A percentile compares a stretch with the other conserved stretches of the same genome.
Evolutionary conservation across 2,329 filamentous ascomycete species (phyloP).

Genomic region (Aphanocladium album): DNA sequence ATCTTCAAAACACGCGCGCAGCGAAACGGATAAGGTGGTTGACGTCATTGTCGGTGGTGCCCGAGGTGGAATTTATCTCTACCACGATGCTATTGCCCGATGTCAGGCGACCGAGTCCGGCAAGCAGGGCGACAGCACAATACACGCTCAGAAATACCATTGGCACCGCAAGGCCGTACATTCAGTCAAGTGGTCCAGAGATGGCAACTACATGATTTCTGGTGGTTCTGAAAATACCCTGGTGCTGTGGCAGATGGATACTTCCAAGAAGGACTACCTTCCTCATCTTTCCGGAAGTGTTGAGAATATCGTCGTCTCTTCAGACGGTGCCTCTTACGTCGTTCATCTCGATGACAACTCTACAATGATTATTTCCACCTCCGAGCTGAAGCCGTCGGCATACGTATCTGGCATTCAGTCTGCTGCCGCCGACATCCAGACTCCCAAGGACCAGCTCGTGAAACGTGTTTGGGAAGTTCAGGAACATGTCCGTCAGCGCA

Average conservation of each 20-base stretch:
- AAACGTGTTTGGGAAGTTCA: slow-evolving; percentile 44
- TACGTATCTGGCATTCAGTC: slow-evolving; percentile 81
- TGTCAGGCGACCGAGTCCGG: slow-evolving; percentile 41
- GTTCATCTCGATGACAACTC: slow-evolving; percentile 90
- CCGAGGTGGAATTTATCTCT: slow-evolving; percentile 74
- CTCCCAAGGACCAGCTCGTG: slow-evolving; percentile 49
- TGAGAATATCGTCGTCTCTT: slow-evolving; percentile 78
- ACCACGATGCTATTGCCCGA: slow-evolving; percentile 65
- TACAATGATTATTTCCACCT: slow-evolving; percentile 81
- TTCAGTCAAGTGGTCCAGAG: slow-evolving; percentile 83
- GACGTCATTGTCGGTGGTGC: slow-evolving; percentile 74
- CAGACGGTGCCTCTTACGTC: slow-evolving; percentile 73
- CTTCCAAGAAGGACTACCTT: slow-evolving; percentile 72
- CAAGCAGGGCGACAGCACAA: slow-evolving; percentile 40
- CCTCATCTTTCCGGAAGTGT: slow-evolving; percentile 88
- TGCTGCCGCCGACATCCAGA: slow-evolving; percentile 44
- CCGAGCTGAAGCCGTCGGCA: slow-evolving; percentile 77
- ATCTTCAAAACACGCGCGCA: slow-evolving; percentile 19
- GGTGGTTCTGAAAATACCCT: slow-evolving; percentile 86
- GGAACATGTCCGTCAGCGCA: slow-evolving; percentile 40
- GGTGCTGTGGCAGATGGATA: slow-evolving; percentile 90
- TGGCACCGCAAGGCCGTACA: slow-evolving; percentile 88
- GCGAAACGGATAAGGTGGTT: slow-evolving; percentile 38
- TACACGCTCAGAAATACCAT: slow-evolving; percentile 65
- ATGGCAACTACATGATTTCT: slow-evolving; percentile 95